Conservation (phyloP, 2,329 filamentous ascomycete species). For the Colletotrichum godetiae region DNA sequence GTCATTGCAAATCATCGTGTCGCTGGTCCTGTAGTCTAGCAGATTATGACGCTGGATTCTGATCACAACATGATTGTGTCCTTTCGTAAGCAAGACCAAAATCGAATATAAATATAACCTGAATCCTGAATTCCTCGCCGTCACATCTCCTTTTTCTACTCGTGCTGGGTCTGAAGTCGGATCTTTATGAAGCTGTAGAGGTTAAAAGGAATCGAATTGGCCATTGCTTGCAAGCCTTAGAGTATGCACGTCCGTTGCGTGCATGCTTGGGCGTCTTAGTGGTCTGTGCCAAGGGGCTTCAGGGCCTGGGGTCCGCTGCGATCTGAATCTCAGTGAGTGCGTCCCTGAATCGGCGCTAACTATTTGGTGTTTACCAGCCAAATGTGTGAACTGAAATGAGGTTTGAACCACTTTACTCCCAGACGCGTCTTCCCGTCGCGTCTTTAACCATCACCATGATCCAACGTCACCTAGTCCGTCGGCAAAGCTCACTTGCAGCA, state of each 20-base stretch:
- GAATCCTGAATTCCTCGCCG: fast-evolving
- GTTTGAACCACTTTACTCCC: neutral
- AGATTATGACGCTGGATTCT: conserved; percentile 35
- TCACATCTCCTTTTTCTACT: neutral
- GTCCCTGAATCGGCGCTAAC: conserved; percentile 26
- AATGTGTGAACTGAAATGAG: neutral
- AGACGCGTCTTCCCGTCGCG: conserved; percentile 10
- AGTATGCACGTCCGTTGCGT: too few relatives aligned
- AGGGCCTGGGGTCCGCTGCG: neutral
- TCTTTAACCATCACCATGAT: conserved; percentile 7
- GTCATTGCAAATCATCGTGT: neutral
- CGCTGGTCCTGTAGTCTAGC: conserved; percentile 30
- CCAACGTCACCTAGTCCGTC: conserved; percentile 14
- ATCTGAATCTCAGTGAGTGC: conserved; percentile 8
- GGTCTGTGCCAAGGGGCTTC: neutral
- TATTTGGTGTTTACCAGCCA: neutral
- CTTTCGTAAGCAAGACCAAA: conserved; percentile 33
- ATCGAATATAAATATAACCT: conserved; percentile 33
- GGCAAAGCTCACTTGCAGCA: conserved; percentile 34
- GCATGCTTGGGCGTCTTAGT: neutral
- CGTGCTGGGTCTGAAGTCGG: too few relatives aligned
- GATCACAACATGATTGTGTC: neutral
- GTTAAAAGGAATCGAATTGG: too few relatives aligned
- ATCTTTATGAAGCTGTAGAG: too few relatives aligned
- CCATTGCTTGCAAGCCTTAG: too few relatives aligned